These are phyloP conservation scores for Chalciporus sp. DNA, from an alignment of 1,284 basidiomycete species.

Conservation along the genomic window DNA sequence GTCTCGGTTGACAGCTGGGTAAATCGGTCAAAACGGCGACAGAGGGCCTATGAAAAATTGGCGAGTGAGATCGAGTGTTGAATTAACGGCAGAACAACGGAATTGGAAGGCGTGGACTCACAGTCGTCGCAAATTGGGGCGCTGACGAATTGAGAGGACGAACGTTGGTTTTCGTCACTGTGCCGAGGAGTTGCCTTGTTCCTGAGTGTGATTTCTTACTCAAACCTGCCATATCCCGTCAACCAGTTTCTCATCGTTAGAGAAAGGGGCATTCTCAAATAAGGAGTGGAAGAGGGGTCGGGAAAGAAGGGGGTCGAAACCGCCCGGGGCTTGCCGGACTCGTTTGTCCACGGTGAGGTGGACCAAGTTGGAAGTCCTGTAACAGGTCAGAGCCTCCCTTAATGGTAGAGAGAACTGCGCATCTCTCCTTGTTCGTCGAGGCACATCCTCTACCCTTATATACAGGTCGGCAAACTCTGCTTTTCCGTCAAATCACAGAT, in stretches of 20 bases:
- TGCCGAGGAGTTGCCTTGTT: conserved; percentile 20
- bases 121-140: conserved; percentile 4
- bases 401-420: conserved; percentile 9
- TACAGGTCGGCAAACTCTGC: neutral
- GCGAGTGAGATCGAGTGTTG: conserved; percentile 5
- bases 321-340: conserved; percentile 9
- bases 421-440: conserved; percentile 16
- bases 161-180: conserved; percentile 25
- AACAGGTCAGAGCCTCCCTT: neutral
- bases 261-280: conserved; percentile 12
- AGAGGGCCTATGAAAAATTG: neutral
- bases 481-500: neutral
- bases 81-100: conserved; percentile 23
- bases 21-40: neutral
- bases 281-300: conserved; percentile 13
- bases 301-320: conserved; percentile 7
- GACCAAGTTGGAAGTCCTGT: neutral
- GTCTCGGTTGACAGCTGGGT: conserved; percentile 1
- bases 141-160: conserved; percentile 21
- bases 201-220: conserved; percentile 20
- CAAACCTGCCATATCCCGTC: neutral
- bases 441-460: conserved; percentile 13
- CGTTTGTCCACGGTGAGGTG: too few relatives aligned
- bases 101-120: conserved; percentile 17
- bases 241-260: neutral